Conservation (phyloP, 192 early-diverging fungal genomes). For the Rhizophlyctis rosea region DNA sequence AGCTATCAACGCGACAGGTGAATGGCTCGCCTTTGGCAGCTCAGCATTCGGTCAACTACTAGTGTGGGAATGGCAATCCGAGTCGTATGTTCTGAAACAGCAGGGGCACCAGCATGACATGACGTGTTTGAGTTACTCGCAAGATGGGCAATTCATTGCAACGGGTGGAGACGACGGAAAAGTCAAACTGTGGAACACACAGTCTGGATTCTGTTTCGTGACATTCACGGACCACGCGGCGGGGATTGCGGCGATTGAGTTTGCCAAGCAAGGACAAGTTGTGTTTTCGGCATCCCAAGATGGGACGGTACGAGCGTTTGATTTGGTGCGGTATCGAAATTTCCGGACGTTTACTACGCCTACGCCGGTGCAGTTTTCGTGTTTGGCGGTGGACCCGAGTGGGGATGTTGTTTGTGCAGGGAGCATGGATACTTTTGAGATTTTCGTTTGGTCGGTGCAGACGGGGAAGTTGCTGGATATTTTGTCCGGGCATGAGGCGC, state of each 20-base stretch:
- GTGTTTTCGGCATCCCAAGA: slow-evolving; percentile 93
- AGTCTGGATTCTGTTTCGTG: slow-evolving; percentile 96
- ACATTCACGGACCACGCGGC: slow-evolving; percentile 93
- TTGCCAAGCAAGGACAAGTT: slow-evolving; percentile 89
- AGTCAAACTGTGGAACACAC: slow-evolving; percentile 97
- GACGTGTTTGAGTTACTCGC: slow-evolving; percentile 82
- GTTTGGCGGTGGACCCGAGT: slow-evolving; percentile 90
- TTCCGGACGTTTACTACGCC: slow-evolving; percentile 97
- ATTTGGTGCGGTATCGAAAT: slow-evolving; percentile 96
- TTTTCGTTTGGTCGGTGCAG: slow-evolving; percentile 98
- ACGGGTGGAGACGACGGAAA: slow-evolving; percentile 97
- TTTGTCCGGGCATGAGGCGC: slow-evolving; percentile 88
- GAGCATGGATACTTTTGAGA: slow-evolving; percentile 90
- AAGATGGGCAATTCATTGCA: slow-evolving; percentile 90
- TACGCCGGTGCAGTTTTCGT: slow-evolving; percentile 90
- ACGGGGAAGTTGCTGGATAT: slow-evolving; percentile 97
- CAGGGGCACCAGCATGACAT: slow-evolving; percentile 97
- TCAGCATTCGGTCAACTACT: slow-evolving; percentile 89
- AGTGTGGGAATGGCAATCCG: slow-evolving; percentile 99
- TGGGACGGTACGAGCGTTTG: slow-evolving; percentile 98
- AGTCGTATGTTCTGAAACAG: slow-evolving; percentile 98
- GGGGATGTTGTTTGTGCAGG: slow-evolving; percentile 97
- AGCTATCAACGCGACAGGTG: slow-evolving; percentile 84
- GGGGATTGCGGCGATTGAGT: slow-evolving; percentile 77
- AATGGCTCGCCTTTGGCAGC: slow-evolving; percentile 97